Evolutionary conservation across 305 asterid genomes (phyloP).

Genomic region (Striga hermonthica): DNA sequence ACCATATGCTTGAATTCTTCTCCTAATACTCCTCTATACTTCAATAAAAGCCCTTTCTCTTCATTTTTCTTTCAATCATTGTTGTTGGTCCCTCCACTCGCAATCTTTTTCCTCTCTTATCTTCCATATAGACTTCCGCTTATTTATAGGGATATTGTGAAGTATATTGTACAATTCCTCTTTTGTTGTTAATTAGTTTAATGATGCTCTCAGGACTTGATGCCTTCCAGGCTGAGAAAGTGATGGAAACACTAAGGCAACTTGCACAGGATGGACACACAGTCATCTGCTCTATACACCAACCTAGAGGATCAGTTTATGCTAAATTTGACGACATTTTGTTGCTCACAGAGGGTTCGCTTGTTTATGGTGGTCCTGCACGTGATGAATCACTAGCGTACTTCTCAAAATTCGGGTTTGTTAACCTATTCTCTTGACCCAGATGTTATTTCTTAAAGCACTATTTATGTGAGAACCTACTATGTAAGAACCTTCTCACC

Average conservation of each 20-base stretch:
- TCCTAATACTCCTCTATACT: too few species aligned
- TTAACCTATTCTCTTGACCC: constrained; percentile 30
- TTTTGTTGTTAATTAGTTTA: constrained; percentile 25
- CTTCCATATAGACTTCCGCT: constrained; percentile 20
- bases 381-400: constrained; percentile 61
- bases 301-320: constrained; percentile 94
- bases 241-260: constrained; percentile 84
- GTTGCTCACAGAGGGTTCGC: constrained; percentile 85
- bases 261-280: constrained; percentile 98
- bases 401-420: constrained; percentile 86
- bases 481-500: too few species aligned
- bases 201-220: constrained; percentile 81
- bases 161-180: neutral
- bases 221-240: constrained; percentile 99
- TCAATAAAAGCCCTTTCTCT: neutral
- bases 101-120: constrained; percentile 20
- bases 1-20: too few species aligned
- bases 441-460: constrained; percentile 5
- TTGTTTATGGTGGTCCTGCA: constrained; percentile 93
- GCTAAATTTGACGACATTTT: constrained; percentile 90
- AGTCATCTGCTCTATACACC: constrained; percentile 96
- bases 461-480: too few species aligned
- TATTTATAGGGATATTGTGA: constrained; percentile 16
- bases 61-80: neutral
- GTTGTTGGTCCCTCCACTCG: too few species aligned